Base-by-base conservation (phyloP, 257 asterid genomes). In the Salvia rosmarinus region DNA sequence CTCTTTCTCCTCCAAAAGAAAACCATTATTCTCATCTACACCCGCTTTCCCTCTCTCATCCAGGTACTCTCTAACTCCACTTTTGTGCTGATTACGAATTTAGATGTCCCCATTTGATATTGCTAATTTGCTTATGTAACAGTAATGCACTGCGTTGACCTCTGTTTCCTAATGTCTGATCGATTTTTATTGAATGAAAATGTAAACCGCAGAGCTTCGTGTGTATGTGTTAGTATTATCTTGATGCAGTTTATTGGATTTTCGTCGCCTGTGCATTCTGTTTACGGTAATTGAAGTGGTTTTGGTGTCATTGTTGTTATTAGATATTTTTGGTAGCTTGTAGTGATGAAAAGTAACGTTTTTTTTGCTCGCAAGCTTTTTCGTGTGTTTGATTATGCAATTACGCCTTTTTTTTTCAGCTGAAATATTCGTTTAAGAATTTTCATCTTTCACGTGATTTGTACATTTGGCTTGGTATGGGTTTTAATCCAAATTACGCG, bases 41-140 rank as follows among this genome's bases (percentile, higher is more conserved):
- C 72, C 67, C 62, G 11, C 55, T n/a, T 12, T 21, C 40, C 35
- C 43, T 44, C 51, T 70, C 74, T 76, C 77, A 68, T 69, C 49
- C 59, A 79, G 86, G 86, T 82, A 76, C 39, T 67, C 66, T n/a
- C 47, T 39, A 13, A 6, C 37, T 3, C 65, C 16, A 11, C 56
- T n/a, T 0, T 32, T 9, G 49, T 57, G 35, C 68, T 49, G 58
- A 61, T 63, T 64, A 13, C 52, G 35, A 3, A 37, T 47, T 2
- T 30, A 40, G 49, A 14, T 64, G 61, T 32, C 67, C 49, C 55
- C 7, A 14, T 59, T 23, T 60, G 9, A 23, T 39, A 4, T 9
- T 64, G 54, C 4, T 11, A 21, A 4, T 72, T 74, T 58, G 9
- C 5, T 20, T 44, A 9, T 51, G 16, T 30, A 43, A 42, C 40